These are phyloP conservation scores for Oenanthe sinensis DNA, from an alignment of 129 eudicot species.

Conservation along the genomic window DNA sequence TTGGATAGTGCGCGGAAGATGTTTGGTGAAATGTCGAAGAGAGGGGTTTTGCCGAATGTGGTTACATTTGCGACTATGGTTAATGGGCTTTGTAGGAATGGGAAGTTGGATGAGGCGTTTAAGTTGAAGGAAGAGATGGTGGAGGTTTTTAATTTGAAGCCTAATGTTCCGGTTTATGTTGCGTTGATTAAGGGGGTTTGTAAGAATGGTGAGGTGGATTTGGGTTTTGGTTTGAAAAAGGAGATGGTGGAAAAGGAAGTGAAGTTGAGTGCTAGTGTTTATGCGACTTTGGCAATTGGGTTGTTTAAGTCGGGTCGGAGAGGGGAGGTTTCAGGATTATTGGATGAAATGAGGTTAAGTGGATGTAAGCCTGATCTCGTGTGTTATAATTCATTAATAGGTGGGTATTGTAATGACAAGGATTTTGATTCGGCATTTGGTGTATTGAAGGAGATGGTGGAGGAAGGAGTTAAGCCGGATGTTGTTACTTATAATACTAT, in stretches of 20 bases:
- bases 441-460: slow-evolving; percentile 34
- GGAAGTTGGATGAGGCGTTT: slow-evolving; percentile 27
- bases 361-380: slow-evolving; percentile 29
- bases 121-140: slow-evolving; percentile 31
- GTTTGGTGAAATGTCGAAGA: slow-evolving; percentile 48
- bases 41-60: slow-evolving; percentile 31
- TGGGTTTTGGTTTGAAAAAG: slow-evolving; percentile 29
- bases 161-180: slow-evolving; percentile 22
- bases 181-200: slow-evolving; percentile 48
- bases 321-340: slow-evolving; percentile 24
- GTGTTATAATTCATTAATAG: slow-evolving; percentile 36
- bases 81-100: slow-evolving; percentile 27
- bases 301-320: slow-evolving; percentile 28
- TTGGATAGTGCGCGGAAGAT: slow-evolving; percentile 30
- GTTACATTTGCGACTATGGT: slow-evolving; percentile 44
- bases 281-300: slow-evolving; percentile 36
- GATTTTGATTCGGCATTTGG: slow-evolving; percentile 33
- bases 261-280: slow-evolving; percentile 25
- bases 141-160: slow-evolving; percentile 23
- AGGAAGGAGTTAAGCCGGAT: slow-evolving; percentile 36
- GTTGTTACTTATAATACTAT: slow-evolving; percentile 37
- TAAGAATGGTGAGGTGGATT: slow-evolving; percentile 16
- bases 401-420: slow-evolving; percentile 29
- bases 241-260: slow-evolving; percentile 36
- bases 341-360: slow-evolving; percentile 35